Percentiles rank a stretch among this genome's conserved stretches.
Evolutionary conservation across 495 filamentous ascomycete genomes (phyloP).

Genomic region (Tetracladium setigerum): DNA sequence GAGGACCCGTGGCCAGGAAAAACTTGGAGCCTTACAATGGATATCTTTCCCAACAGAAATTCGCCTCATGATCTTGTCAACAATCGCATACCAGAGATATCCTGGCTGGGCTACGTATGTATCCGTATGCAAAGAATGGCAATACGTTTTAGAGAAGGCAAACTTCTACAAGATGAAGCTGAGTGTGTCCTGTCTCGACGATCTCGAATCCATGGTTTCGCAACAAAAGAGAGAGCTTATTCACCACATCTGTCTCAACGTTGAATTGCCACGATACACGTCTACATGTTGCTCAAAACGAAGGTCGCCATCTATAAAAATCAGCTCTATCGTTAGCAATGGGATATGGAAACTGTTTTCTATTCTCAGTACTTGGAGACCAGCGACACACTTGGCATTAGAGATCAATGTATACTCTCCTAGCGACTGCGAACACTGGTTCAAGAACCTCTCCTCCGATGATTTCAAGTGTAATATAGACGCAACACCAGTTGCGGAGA

Average conservation of each 20-base stretch:
- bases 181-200: conserved; percentile 18
- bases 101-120: conserved; percentile 1
- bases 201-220: conserved; percentile 13
- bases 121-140: conserved; percentile 4
- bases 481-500: not conserved
- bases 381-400: conserved; percentile 6
- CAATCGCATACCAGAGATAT: too few relatives aligned
- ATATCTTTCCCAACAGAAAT: not conserved
- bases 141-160: conserved; percentile 1
- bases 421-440: conserved; percentile 19
- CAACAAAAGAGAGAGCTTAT: conserved; percentile 17
- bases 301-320: not conserved
- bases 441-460: conserved; percentile 16
- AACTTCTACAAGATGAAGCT: conserved; percentile 9
- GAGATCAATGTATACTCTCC: conserved; percentile 17
- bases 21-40: not conserved
- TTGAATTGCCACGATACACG: conserved; percentile 17
- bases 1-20: not conserved
- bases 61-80: too few relatives aligned
- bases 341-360: conserved; percentile 17
- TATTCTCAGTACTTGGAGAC: conserved; percentile 18
- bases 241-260: conserved; percentile 17
- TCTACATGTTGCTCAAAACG: conserved; percentile 12
- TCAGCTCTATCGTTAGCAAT: conserved; percentile 9
- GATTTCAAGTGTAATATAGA: conserved; percentile 4